Evolutionary conservation across 169 alveolate species (phyloP), one percentile per base, ranked within the genome.

Genomic region (Plasmodium vinckei): DNA sequence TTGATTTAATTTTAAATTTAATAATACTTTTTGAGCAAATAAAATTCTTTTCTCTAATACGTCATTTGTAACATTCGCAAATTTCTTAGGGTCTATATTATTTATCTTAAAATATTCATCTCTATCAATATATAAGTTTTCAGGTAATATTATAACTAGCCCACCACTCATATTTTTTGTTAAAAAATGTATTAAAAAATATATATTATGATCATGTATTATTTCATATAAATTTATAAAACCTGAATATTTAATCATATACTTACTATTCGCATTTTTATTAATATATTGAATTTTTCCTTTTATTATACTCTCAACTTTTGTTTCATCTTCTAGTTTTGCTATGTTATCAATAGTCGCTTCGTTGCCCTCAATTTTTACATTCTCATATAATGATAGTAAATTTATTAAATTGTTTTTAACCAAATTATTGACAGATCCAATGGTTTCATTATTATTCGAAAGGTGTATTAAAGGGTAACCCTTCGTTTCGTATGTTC

Each of bases 141-240:
- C 84, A 27, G 90, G 90, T 47, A 82, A 42, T 60, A 82, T 60
- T 53, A 82, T 69, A 47, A 82, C 53, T 19, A 82, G 27, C 4
- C 90, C 75, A 67, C 69, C 69, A 59, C 46, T 82, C 54, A 47
- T 67, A 61, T 82, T 82, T 68, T 23, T 53, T 42, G 44, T 17
- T 23, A 82, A 33, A 67, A 82, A 82, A 70, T 82, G 90, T n/a
- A 82, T 12, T 17, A 82, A 82, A 54, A 68, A 82, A 39, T 67
- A 82, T 25, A 82, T 51, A 82, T 82, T 82, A 6, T 27, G 54
- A 6, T 12, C 72, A 47, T 82, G 53, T 17, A 82, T 61, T 54
- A 82, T 82, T 82, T 82, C 90, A 70, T 82, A 82, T 27, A 82
- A 27, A 72, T 82, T 15, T 6, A 82, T 82, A 68, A 82, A 1